Base-by-base conservation (phyloP, 495 filamentous ascomycete genomes). In the Tetracladium marchalianum region DNA sequence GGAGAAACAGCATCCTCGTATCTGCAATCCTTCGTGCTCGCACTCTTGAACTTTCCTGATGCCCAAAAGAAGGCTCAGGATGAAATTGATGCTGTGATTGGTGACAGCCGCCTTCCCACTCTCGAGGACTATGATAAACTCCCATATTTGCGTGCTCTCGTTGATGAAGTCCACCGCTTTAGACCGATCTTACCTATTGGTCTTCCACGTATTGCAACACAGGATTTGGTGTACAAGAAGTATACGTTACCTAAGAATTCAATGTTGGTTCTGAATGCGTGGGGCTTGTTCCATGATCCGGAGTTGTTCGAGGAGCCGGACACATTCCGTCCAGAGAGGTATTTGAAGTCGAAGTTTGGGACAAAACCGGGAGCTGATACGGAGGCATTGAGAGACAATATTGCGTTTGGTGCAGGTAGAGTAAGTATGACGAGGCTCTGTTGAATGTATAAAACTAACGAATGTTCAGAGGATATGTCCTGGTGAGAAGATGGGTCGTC, bases 1-100 rank as follows among this genome's bases (percentile, higher is more conserved):
- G 71, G 73, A n/a, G 80, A 84, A 56, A 84, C 80, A 4, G 77
- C 77, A 41, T 62, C 71, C 11, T 66, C 66, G 13, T 70, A 67
- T 0, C 52, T 71, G 44, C 70, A 60, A 52, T 65, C 60, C 5
- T 61, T 61, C 24, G 62, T 70, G 31, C 64, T 81, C 15, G 78
- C 64, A 15, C 59, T 72, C 1, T 51, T 63, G 9, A 67, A 51
- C 49, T 71, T 69, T 19, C 65, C 66, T 0, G 58, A 61, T 24
- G 60, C 70, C 37, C 65, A 73, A 51, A 24, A 54, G 4, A 56
- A 62, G 31, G 67, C 68, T 19, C 73, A 73, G 39, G 56, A 56
- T 16, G 70, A 71, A 49, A 47, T 77, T 1, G 73, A 77, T 50
- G 41, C 53, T 11, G 62, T 71, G 1, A 58, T 75, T 27, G 72